Evolutionary conservation across 306 rosid species (phyloP).

Genomic region (Neltuma alba): DNA sequence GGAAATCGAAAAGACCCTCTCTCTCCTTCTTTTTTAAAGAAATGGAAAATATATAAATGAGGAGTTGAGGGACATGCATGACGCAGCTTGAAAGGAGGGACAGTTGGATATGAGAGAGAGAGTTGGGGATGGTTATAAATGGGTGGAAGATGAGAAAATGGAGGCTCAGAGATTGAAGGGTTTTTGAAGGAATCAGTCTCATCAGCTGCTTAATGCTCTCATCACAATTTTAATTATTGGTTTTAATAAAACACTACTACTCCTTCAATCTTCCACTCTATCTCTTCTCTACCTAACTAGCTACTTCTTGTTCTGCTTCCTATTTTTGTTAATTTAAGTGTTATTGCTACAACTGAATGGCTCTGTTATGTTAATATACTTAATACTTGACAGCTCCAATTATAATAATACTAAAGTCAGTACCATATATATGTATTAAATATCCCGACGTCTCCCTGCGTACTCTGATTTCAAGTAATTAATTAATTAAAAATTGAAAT

Average conservation of each 20-base stretch:
- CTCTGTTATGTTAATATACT: no score
- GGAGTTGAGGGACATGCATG: constrained; percentile 40
- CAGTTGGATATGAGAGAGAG: constrained; percentile 46
- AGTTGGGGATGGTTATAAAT: constrained; percentile 58
- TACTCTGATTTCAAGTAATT: no score
- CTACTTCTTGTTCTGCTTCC: not conserved
- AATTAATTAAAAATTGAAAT: no score
- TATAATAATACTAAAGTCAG: no score
- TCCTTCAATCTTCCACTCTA: not conserved
- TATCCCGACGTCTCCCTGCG: no score
- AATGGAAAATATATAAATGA: constrained; percentile 15
- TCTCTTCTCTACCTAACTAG: not conserved
- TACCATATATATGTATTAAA: no score
- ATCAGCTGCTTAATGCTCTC: constrained; percentile 1
- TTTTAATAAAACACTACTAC: not conserved
- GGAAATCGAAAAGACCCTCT: constrained; percentile 43
- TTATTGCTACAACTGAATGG: not conserved
- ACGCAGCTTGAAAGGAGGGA: constrained; percentile 61
- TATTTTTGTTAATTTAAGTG: not conserved
- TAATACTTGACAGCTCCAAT: no score
- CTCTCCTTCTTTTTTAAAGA: not conserved
- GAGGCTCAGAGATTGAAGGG: constrained; percentile 52
- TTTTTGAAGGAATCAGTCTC: constrained; percentile 48
- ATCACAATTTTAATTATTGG: not conserved
- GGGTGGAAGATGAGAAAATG: constrained; percentile 62